phyloP scores from a whole-genome alignment of 2,329 filamentous ascomycete genomes.

The Tolypocladium cylindrosporum region DNA sequence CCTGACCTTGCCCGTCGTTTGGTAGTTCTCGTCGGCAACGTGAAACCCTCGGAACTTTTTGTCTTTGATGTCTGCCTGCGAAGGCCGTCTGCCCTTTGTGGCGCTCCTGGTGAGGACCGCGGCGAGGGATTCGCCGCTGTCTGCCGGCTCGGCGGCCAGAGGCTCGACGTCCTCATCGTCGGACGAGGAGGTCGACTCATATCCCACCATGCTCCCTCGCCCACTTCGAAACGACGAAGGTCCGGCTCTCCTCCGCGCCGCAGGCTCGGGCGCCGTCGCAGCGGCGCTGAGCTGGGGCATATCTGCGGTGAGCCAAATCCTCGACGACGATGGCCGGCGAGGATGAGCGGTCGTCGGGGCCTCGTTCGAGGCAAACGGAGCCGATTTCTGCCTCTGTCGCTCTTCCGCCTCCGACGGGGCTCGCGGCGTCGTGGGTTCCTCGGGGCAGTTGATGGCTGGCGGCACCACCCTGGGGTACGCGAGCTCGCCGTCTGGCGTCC shows the following conservation, averaged over 20 bases:
- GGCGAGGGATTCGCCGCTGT: neutral
- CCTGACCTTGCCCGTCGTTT: constrained; percentile 54
- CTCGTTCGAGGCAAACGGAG: neutral
- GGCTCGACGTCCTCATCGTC: neutral
- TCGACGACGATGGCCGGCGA: neutral
- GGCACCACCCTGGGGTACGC: neutral
- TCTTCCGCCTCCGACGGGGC: neutral
- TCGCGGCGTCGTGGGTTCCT: neutral
- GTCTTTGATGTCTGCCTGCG: neutral
- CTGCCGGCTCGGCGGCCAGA: neutral
- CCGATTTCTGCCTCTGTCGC: neutral
- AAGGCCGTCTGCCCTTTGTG: neutral
- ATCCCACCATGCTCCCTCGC: neutral
- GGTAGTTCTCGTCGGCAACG: constrained; percentile 47
- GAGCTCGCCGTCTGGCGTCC: neutral
- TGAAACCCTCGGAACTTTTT: neutral
- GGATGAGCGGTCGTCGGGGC: neutral
- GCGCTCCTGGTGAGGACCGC: neutral
- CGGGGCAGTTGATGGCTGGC: neutral
- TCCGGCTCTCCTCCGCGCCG: neutral
- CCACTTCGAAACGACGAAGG: neutral
- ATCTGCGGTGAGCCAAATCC: neutral
- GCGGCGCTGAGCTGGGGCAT: neutral
- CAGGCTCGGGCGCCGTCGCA: neutral
- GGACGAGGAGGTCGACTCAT: neutral